phyloP scores from a whole-genome alignment of 352 stramenopile species.

The Phytophthora nicotianae region DNA sequence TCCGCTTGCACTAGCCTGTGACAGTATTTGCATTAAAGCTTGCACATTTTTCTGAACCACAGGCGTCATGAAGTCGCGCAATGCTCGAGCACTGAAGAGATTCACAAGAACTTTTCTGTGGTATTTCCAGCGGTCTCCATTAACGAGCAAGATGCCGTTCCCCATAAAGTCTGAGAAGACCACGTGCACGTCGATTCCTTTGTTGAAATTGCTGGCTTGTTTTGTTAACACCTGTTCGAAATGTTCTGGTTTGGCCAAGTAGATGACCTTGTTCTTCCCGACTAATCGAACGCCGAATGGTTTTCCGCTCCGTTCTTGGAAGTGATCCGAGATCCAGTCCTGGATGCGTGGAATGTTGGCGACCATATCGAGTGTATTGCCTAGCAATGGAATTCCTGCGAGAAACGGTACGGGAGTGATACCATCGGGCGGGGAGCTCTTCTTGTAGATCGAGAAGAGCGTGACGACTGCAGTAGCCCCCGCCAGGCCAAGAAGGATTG shows the following conservation, averaged over 20 bases:
- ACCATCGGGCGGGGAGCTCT: neutral
- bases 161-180: constrained; percentile 59
- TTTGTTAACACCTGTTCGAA: constrained; percentile 53
- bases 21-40: constrained; percentile 12
- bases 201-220: constrained; percentile 70
- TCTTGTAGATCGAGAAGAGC: constrained; percentile 4
- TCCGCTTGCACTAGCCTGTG: constrained; percentile 1
- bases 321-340: constrained; percentile 34
- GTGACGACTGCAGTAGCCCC: neutral
- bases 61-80: constrained; percentile 39
- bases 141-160: constrained; percentile 58
- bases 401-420: constrained; percentile 6
- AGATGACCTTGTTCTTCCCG: constrained; percentile 22
- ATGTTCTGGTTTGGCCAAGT: constrained; percentile 23
- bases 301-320: constrained; percentile 1
- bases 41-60: constrained; percentile 26
- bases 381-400: constrained; percentile 14
- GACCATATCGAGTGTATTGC: constrained; percentile 24
- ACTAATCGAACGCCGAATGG: constrained; percentile 17
- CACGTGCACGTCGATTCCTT: constrained; percentile 43
- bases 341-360: constrained; percentile 36
- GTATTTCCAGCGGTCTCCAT: constrained; percentile 63
- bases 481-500: constrained; percentile 2
- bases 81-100: constrained; percentile 64
- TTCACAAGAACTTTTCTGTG: constrained; percentile 79